phyloP scores from a whole-genome alignment of 768 basidiomycete species.

The Leucosporidium creatinivorum region DNA sequence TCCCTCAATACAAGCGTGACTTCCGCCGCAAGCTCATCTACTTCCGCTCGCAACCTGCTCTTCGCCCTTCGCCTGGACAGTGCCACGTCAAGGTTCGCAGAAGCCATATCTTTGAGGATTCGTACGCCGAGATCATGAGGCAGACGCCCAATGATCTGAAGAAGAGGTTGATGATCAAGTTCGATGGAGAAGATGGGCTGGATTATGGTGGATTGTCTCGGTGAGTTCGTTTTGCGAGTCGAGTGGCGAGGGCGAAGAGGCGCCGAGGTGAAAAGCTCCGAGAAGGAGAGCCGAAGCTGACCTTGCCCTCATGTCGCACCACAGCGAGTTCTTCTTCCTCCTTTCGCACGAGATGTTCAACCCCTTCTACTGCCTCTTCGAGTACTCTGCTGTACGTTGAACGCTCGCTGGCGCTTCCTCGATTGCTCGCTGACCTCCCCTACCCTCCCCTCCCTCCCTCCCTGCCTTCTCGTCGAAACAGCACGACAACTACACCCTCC shows the following conservation, averaged over 20 bases:
- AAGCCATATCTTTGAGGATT: conserved; percentile 98
- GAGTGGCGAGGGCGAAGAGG: conserved; percentile 33
- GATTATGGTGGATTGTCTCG: conserved; percentile 98
- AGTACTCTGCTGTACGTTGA: conserved; percentile 71
- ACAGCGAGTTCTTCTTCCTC: conserved; percentile 98
- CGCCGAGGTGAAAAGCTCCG: neutral
- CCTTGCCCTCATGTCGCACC: neutral
- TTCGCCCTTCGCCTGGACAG: conserved; percentile 96
- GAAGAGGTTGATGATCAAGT: conserved; percentile 99
- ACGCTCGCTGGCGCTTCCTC: too few species aligned
- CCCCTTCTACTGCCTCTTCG: conserved; percentile 98
- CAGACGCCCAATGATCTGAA: conserved; percentile 97
- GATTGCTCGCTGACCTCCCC: neutral
- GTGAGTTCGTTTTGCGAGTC: conserved; percentile 43
- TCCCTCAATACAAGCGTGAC: conserved; percentile 99
- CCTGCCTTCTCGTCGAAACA: neutral
- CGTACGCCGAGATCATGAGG: conserved; percentile 99
- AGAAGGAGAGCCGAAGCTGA: conserved; percentile 11
- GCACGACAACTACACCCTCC: conserved; percentile 98
- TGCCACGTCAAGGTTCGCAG: conserved; percentile 98
- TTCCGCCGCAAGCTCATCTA: conserved; percentile 99
- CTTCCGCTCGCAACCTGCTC: conserved; percentile 96
- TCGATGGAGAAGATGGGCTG: conserved; percentile 88
- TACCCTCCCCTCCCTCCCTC: neutral
- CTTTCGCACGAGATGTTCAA: conserved; percentile 99